Evolutionary conservation across 305 asterid species (phyloP), one percentile per base, ranked within the genome.

Genomic region (Ajuga reptans): DNA sequence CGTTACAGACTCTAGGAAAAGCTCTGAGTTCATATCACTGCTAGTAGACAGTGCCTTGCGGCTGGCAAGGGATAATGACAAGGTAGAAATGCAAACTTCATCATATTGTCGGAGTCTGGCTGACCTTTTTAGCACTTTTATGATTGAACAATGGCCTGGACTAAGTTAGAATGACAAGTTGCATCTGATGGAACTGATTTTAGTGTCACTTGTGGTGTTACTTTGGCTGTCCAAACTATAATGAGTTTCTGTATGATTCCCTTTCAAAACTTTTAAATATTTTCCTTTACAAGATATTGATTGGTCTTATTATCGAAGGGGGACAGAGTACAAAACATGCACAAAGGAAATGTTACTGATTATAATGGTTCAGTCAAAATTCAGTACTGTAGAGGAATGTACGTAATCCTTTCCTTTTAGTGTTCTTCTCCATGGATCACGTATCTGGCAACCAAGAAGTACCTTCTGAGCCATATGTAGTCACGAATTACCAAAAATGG

Each of bases 31-130:
- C 54, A 80, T 86, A 67, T 70, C 85, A 52, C 71, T 79, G 80
- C 86, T 92, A 71, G 83, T 84, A 73, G 89, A 81, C 75, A 78
- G 78, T 84, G 84, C 90, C 74, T 81, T 92, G 82, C 84, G 78
- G 76, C 77, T 92, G 81, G 80, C 91, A 46, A 86, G 79, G 74
- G 98, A 92, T 73, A 88, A 88, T 75, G 98, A 92, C 87, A 92
- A 92, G 96, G 98, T 92, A 81, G 72, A 65, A 36, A 42, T 58
- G 47, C 16, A 41, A 69, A 51, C 45, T 29, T 18, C 59, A 41
- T 43, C 12, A 34, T 29, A 27, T 53, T 71, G 4, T 31, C 12
- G 9, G 17, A 43, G 70, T 53, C 55, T 24, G 47, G 36, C 27
- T 29, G 17, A 49, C 45, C 56, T 68, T 34, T 42, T 34, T 9